Evolutionary conservation across 805 yeast species (phyloP).

Genomic region (Debaryomyces tyrocola): DNA sequence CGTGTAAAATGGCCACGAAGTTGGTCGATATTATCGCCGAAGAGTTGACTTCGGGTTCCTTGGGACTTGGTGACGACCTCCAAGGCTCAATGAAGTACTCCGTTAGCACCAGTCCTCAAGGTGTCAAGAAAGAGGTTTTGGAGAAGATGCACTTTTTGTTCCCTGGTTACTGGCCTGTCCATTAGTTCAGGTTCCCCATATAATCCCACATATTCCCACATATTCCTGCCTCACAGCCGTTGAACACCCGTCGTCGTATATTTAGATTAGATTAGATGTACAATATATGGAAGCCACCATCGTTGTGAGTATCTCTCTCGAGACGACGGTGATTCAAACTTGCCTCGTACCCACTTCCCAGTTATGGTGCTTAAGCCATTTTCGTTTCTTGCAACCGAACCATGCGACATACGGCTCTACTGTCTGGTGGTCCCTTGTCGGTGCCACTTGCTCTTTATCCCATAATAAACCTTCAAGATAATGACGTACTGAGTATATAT

Average conservation of each 20-base stretch:
- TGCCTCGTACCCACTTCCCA: too few relatives aligned
- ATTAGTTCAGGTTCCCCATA: constrained; percentile 4
- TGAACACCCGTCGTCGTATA: too few relatives aligned
- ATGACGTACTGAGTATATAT: too few relatives aligned
- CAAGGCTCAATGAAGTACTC: constrained; percentile 76
- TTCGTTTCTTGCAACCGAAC: too few relatives aligned
- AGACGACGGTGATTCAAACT: too few relatives aligned
- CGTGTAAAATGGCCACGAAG: constrained; percentile 70
- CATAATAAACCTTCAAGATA: too few relatives aligned
- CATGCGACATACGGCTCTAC: too few relatives aligned
- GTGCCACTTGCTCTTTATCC: too few relatives aligned
- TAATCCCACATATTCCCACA: background rate
- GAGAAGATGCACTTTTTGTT: constrained; percentile 82
- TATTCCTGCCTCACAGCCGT: background rate
- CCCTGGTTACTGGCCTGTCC: constrained; percentile 83
- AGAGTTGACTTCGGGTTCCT: constrained; percentile 52
- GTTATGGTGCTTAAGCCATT: too few relatives aligned
- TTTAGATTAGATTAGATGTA: constrained; percentile 2
- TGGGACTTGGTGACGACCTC: constrained; percentile 64
- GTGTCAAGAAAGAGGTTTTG: constrained; percentile 69
- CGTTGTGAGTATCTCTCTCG: too few relatives aligned
- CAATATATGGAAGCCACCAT: constrained; percentile 1
- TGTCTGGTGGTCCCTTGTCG: too few relatives aligned
- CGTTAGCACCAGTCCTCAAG: constrained; percentile 74
- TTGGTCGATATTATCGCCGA: constrained; percentile 67